phyloP scores from a whole-genome alignment of 202 grass and related monocot genomes.

The Eragrostis tef region DNA sequence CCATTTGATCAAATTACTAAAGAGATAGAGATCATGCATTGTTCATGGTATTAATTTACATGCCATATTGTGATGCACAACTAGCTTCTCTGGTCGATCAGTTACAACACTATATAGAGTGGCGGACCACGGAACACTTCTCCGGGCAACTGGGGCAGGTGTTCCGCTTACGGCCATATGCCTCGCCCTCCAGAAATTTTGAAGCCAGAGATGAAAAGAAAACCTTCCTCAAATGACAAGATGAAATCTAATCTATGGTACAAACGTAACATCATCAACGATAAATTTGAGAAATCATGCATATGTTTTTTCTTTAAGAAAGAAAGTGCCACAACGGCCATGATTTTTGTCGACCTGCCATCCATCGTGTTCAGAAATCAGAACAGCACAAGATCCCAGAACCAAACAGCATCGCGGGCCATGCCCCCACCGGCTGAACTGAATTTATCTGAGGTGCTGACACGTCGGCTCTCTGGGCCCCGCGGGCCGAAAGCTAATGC shows the following conservation, averaged over 20 bases:
- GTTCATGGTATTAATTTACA: too few relatives aligned
- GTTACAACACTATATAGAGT: too few relatives aligned
- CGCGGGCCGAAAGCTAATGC: constrained; percentile 36
- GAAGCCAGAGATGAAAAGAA: not conserved
- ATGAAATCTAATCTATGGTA: not conserved
- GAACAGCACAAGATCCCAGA: constrained; percentile 6
- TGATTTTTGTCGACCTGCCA: not conserved
- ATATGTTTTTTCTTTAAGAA: not conserved
- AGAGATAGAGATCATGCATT: too few relatives aligned
- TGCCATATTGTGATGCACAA: too few relatives aligned
- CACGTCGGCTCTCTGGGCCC: constrained; percentile 38
- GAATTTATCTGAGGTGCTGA: not conserved
- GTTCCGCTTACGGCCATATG: too few relatives aligned
- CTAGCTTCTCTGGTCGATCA: too few relatives aligned
- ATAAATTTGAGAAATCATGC: not conserved
- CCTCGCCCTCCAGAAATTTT: not conserved
- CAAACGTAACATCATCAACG: not conserved
- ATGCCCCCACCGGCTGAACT: not conserved
- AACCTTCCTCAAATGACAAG: not conserved
- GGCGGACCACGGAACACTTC: too few relatives aligned
- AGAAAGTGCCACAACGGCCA: not conserved
- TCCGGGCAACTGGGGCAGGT: too few relatives aligned
- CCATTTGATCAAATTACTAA: too few relatives aligned
- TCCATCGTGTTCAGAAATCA: constrained; percentile 33
- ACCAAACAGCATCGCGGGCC: not conserved